Base-by-base conservation (phyloP, 306 rosid species). In the Prunus dulcis region DNA sequence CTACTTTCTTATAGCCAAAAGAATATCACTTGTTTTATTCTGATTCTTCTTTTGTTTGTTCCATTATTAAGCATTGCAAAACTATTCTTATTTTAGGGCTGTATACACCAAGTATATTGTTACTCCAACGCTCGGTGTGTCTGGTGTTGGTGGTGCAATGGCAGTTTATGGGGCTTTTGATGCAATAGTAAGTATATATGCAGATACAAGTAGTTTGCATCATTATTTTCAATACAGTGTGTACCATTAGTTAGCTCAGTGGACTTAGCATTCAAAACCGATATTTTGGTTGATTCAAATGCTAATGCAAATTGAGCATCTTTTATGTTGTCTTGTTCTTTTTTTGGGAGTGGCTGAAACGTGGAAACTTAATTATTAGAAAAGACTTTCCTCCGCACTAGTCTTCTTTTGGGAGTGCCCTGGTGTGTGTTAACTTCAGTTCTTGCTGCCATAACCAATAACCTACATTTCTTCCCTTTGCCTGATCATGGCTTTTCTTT, bases 121-220 rank as follows among this genome's bases (percentile, higher is more conserved):
- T 73, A 89, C 92, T 28, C 99, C 97, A 9, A 84, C 84, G 43
- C 85, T 95, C 47, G 99, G 97, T 70, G 88, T 89, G 74, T 92
- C 99, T 43, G 99, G 99, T 61, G 97, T 95, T 62, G 99, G 97
- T 64, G 93, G 86, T 76, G 81, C 96, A 75, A 95, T 95, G 99
- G 99, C 99, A 55, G 86, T 86, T 4, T 95, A 95, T 52, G 99
- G 99, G 69, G 99, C 99, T 72, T 83, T 81, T 82, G 97, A 92
- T 92, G 97, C 97, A 83, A 83, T 92, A 11, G 97, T 95, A 89
- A 89, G 98, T 80, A 57, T 38, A 10, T 47, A 71, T 73, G 82
- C 81, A 17, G 71, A 51, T 49, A 19, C 27, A 61, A 46, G 23
- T 47, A 74, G 25, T 41, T 74, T 58, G 14, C 13, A 30, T 51